Evolutionary conservation across 352 stramenopile genomes (phyloP).

Genomic region (Phytophthora tubulina): DNA sequence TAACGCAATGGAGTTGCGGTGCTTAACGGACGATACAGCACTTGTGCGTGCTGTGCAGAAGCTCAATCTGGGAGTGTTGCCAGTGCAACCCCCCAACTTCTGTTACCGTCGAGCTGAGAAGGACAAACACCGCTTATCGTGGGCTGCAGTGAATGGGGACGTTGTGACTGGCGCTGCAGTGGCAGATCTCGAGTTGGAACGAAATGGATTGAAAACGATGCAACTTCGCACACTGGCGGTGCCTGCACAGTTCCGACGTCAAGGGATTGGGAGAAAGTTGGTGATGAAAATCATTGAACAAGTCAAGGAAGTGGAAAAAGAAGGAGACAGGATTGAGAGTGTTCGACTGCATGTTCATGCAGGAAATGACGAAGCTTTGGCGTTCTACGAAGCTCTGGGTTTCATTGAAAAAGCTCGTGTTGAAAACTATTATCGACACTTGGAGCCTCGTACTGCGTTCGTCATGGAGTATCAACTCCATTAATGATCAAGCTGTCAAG

Average conservation of each 20-base stretch:
- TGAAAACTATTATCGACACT: slow-evolving; percentile 73
- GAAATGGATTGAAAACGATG: slow-evolving; percentile 36
- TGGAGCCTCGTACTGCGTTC: slow-evolving; percentile 63
- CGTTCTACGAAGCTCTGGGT: slow-evolving; percentile 65
- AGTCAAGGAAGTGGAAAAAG: slow-evolving; percentile 25
- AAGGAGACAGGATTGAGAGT: slow-evolving; percentile 21
- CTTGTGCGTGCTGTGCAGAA: slow-evolving; percentile 66
- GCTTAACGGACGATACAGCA: slow-evolving; percentile 50
- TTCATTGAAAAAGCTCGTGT: slow-evolving; percentile 57
- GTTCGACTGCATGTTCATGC: slow-evolving; percentile 72
- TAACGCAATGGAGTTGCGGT: slow-evolving; percentile 45
- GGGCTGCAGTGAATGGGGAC: slow-evolving; percentile 40
- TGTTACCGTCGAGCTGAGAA: slow-evolving; percentile 72
- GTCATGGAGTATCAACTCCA: slow-evolving; percentile 54
- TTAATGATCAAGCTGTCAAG: slow-evolving; percentile 6
- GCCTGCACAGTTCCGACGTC: slow-evolving; percentile 38
- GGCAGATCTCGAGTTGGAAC: slow-evolving; percentile 51
- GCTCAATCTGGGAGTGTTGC: slow-evolving; percentile 75
- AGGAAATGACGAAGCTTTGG: slow-evolving; percentile 65
- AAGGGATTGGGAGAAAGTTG: slow-evolving; percentile 51
- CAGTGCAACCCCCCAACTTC: slow-evolving; percentile 67
- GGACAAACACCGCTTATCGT: slow-evolving; percentile 55
- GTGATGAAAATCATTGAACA: slow-evolving; percentile 53
- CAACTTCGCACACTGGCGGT: slow-evolving; percentile 62
- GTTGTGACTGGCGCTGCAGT: slow-evolving; percentile 45